Evolutionary conservation across 2,329 filamentous ascomycete genomes (phyloP), one percentile per base, ranked within the genome.

Genomic region (Aspergillus amoenus): DNA sequence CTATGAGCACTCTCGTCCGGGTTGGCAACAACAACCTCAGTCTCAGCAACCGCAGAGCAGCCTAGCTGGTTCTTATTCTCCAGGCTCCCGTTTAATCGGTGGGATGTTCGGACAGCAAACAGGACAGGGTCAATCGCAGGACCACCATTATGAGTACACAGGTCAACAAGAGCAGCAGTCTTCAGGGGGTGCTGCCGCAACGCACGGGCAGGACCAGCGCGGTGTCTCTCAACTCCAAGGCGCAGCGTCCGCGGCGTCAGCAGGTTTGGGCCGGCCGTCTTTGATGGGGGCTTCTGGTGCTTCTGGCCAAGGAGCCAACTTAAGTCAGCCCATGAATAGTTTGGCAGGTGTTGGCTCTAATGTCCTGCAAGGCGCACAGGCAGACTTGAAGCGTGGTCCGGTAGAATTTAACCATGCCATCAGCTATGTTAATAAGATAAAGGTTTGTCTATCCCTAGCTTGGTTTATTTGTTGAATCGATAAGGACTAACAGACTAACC

Each of bases 391-490:
- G 70, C 86, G 93, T 55, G 93, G 93, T 0, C 94, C 94, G 1
- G 94, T 99, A 17, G 94, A 99, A 71, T 99, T 99, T 75, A 99
- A 99, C 72, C 94, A 99, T 76, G 94, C 94, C 0, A 99, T 99
- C 62, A 97, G 93, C 73, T 99, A 99, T 69, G 94, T 99, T 54
- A 99, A 99, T 73, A 99, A 99, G 78, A 99, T 99, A 69, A 99
- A 99, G 88, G 93, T 94, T 47, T 32, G 51, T 53, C 7, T 78
- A 73, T 83, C 58, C 22, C 45, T 17, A 4, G 11, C 21, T 21
- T 43, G 34, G 13, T 12, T 21, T 24, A 45, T 17, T 43, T 21
- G 12, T 46, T 9, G 13, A 42, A 9, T 30, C 3, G 13, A 30
- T 44, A 8, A 4, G 43, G 27, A 37, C 18, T 57, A 44, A 50